Base-by-base conservation (phyloP, 2,329 filamentous ascomycete genomes). In the Ceratocystis smalleyi region DNA sequence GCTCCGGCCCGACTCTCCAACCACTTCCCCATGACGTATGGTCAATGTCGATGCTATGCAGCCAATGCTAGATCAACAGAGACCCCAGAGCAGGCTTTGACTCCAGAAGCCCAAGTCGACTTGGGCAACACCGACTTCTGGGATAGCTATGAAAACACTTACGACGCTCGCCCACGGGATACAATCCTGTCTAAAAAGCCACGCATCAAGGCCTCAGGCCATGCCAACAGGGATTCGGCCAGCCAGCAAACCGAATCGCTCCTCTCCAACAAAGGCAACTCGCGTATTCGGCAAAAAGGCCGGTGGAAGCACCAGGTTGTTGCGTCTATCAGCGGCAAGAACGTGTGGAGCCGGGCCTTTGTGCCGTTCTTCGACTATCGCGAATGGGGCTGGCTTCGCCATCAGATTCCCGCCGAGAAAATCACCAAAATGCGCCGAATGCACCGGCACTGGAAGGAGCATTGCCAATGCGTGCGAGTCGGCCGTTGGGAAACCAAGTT, bases 371-470 rank as follows among this genome's bases (percentile, higher is more conserved):
- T 67, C 22, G 66, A 65, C 32, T 66, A 65, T 40, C 27, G 43
- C 3, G 67, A 68, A 62, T 65, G 67, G 54, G 64, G 63, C 30
- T 68, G 59, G 19, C 61, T 68, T 32, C 63, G 67, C 10, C 62
- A 68, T 45, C 64, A 64, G 35, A 54, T 66, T 43, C 30, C 63
- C 19, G 2, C 30, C 2, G 64, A 62, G 19, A 51, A 61, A 12
- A 30, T 61, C 15, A 54, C 43, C 24, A 49, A 19, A 35, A 43
- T 45, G 24, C 40, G 62, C 22, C 63, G 65, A 32, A 43, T 67
- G 45, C 57, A 66, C 17, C 59, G 65, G 22, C n/a, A 15, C 17
- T 69, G 68, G 68, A 69, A 67, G 62, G 64, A 64, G 17, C 55
- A 68, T 24, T 59, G 65, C 8, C 54, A 61, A 57, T 27, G 40